Percentiles rank a stretch among this genome's conserved stretches.
phyloP scores from a whole-genome alignment of 495 filamentous ascomycete species.

The Jackrogersella minutella region DNA sequence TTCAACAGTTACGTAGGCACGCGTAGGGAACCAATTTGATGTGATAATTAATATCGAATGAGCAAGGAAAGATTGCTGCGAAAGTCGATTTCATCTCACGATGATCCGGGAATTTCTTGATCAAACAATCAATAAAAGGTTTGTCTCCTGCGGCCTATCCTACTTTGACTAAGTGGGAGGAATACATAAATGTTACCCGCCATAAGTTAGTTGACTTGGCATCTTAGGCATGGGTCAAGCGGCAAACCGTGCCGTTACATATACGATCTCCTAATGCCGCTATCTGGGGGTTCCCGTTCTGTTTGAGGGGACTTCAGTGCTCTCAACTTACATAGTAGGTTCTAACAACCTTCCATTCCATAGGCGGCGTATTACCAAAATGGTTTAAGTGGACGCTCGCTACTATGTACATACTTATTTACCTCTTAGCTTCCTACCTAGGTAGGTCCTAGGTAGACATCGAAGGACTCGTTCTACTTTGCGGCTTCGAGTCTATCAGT shows the following conservation, averaged over 20 bases:
- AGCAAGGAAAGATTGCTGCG: not conserved
- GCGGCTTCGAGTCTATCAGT: not conserved
- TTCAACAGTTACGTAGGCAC: slow-evolving; percentile 2
- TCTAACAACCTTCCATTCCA: not conserved
- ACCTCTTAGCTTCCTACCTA: not conserved
- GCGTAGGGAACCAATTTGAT: slow-evolving; percentile 3
- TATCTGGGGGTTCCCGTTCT: slow-evolving; percentile 3
- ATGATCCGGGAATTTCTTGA: slow-evolving; percentile 3
- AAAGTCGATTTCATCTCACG: not conserved
- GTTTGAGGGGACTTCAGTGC: slow-evolving; percentile 1
- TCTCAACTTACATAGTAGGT: not conserved
- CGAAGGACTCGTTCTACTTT: not conserved
- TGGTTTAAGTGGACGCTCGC: no score
- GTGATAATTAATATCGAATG: not conserved
- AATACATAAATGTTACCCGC: slow-evolving; percentile 2
- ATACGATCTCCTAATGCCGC: slow-evolving; percentile 20
- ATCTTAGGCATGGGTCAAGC: slow-evolving; percentile 21
- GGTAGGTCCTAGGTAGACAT: not conserved
- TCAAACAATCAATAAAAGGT: slow-evolving; percentile 4
- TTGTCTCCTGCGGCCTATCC: not conserved
- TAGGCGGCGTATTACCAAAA: not conserved
- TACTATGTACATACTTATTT: no score
- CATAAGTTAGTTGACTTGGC: not conserved
- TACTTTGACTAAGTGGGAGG: not conserved
- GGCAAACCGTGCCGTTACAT: slow-evolving; percentile 34